Conservation (phyloP, 2,329 filamentous ascomycete species). For the Davidsoniella eucalypti region DNA sequence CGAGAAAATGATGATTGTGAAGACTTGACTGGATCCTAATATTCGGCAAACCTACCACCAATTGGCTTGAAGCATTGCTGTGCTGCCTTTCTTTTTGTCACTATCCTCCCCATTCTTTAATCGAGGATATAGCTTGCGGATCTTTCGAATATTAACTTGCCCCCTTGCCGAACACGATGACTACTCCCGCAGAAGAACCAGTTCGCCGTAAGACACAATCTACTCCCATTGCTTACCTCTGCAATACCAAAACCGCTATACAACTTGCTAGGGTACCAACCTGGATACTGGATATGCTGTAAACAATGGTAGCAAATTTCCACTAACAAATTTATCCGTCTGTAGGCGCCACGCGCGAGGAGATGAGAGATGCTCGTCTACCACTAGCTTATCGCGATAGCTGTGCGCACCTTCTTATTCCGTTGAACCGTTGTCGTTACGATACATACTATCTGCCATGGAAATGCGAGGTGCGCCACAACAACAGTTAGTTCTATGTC, state of each 20-base stretch:
- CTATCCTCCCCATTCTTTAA: too few relatives aligned
- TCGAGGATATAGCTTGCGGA: too few relatives aligned
- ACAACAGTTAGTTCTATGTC: conserved; percentile 13
- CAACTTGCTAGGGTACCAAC: too few relatives aligned
- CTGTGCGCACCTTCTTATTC: conserved; percentile 88
- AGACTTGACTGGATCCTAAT: too few relatives aligned
- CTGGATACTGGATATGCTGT: background rate
- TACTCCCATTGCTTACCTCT: background rate
- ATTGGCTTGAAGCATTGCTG: too few relatives aligned
- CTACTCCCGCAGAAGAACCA: conserved; percentile 3
- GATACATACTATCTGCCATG: conserved; percentile 89
- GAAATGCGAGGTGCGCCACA: conserved; percentile 75
- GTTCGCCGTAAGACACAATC: conserved; percentile 3
- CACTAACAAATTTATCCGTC: background rate
- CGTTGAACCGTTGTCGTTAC: conserved; percentile 84
- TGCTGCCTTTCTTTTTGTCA: too few relatives aligned
- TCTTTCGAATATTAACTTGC: too few relatives aligned
- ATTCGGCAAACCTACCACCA: too few relatives aligned
- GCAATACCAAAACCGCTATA: background rate
- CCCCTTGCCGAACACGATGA: background rate
- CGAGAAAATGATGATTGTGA: too few relatives aligned
- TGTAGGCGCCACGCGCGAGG: conserved; percentile 63
- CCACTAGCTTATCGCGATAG: conserved; percentile 87
- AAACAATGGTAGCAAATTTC: background rate
- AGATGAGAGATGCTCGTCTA: conserved; percentile 82